Evolutionary conservation across 2,329 filamentous ascomycete genomes (phyloP), one percentile per base, ranked within the genome.

Genomic region (Scedosporium aurantiacum): DNA sequence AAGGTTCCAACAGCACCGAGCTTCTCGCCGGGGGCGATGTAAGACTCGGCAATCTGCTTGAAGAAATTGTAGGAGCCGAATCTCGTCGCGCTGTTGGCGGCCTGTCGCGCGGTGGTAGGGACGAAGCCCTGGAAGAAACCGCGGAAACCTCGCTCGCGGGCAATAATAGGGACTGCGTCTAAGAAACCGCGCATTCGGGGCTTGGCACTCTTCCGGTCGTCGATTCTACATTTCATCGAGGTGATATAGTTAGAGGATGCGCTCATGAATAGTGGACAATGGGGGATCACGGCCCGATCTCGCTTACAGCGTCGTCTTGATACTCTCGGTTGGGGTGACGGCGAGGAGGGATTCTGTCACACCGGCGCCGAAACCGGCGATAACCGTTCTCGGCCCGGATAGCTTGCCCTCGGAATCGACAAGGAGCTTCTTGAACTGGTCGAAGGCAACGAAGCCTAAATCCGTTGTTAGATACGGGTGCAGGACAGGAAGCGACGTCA

Each of bases 111-210:
- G 3, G 94, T 97, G 1, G 94, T 99, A 0, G 94, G 94, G 7
- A 95, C 86, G 69, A 99, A 94, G 25, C 94, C 94, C 72, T 97
- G 91, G 82, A 99, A 96, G 80, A 99, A 97, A 57, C 93, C 94
- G 41, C 88, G 83, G 43, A 97, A 71, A 25, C 94, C 94, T 68
- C 93, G 87, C 72, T 99, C 94, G 64, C 88, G 85, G 45, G 86
- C 87, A 64, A 99, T 97, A 63, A 97, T 82, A 60, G 84, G 86
- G 14, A 91, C 89, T 58, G 93, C 94, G 73, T 97, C 90, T 18
- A 97, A 78, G 76, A 99, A 97, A 27, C 94, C 94, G 64, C 86
- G 84, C 85, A 99, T 87, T 16, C 93, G 86, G 40, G 94, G 94
- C 43, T 90, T 90, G 28, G 84, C 79, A 3, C 83, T 82, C 78